phyloP scores from a whole-genome alignment of 176 grass and related monocot genomes.

The Poa pratensis region DNA sequence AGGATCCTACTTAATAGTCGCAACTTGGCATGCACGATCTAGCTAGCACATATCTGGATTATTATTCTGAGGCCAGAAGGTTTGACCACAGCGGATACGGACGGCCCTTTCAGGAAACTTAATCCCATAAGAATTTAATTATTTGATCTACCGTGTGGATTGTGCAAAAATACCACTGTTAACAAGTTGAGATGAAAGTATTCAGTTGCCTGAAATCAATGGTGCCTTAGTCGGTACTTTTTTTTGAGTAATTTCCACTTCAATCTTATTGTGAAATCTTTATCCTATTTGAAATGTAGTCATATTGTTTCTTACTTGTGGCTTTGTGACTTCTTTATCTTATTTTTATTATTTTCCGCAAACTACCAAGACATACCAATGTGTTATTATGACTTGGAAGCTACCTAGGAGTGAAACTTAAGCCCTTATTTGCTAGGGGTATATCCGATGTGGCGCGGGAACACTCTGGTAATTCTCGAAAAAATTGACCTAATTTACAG shows the following conservation, averaged over 20 bases:
- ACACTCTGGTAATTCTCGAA: too few relatives aligned
- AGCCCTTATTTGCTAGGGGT: neutral
- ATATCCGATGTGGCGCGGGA: too few relatives aligned
- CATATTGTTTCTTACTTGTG: neutral
- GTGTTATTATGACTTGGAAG: neutral
- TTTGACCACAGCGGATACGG: neutral
- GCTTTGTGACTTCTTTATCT: neutral
- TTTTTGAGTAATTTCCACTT: neutral
- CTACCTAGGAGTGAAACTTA: neutral
- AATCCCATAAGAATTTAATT: neutral
- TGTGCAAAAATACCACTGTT: neutral
- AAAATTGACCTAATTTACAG: too few relatives aligned
- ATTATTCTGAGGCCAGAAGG: neutral
- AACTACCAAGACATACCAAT: neutral
- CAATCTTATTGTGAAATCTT: neutral
- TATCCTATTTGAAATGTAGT: neutral
- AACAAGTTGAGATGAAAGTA: neutral
- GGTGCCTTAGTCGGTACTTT: neutral
- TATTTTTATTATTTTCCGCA: neutral
- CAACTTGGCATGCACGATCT: conserved; percentile 9
- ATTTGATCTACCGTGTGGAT: neutral
- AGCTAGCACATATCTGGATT: neutral
- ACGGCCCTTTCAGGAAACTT: neutral
- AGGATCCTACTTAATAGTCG: neutral
- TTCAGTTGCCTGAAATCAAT: neutral